phyloP scores from a whole-genome alignment of 257 asterid species.

The Przewalskia tangutica region DNA sequence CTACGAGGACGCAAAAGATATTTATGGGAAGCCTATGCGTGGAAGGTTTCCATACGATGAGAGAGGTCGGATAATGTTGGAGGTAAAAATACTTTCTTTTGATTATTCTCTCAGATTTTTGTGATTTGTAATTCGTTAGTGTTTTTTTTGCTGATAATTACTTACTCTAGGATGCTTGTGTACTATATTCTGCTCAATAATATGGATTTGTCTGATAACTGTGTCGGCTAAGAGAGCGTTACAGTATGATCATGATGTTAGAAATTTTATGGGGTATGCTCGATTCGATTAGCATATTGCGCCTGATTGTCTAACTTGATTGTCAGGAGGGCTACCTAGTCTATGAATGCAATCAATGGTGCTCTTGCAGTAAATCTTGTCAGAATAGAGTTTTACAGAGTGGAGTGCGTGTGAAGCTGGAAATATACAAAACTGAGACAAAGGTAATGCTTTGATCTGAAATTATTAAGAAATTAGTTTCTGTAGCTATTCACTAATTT shows the following conservation, averaged over 20 bases:
- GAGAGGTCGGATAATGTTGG: slow-evolving; percentile 87
- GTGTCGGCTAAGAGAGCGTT: neutral
- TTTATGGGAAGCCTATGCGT: slow-evolving; percentile 73
- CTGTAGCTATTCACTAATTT: slow-evolving; percentile 9
- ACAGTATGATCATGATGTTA: neutral
- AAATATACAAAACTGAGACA: slow-evolving; percentile 78
- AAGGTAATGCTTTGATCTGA: slow-evolving; percentile 39
- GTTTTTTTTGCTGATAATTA: neutral
- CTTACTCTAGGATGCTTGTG: neutral
- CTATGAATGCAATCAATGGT: slow-evolving; percentile 85
- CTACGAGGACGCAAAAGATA: slow-evolving; percentile 87
- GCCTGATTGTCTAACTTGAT: slow-evolving; percentile 16
- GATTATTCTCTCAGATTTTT: neutral
- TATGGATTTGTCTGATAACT: neutral
- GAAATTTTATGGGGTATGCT: neutral
- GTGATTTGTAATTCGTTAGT: neutral
- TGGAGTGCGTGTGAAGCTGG: slow-evolving; percentile 78
- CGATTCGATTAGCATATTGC: neutral
- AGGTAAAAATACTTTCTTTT: slow-evolving; percentile 49
- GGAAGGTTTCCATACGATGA: slow-evolving; percentile 94
- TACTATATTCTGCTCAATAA: neutral
- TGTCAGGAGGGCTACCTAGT: slow-evolving; percentile 92
- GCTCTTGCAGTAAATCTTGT: slow-evolving; percentile 70
- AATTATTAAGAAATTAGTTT: neutral
- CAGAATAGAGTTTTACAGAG: slow-evolving; percentile 92